Evolutionary conservation across 2,329 filamentous ascomycete species (phyloP), one percentile per base, ranked within the genome.

Genomic region (Cryphonectria radicalis): DNA sequence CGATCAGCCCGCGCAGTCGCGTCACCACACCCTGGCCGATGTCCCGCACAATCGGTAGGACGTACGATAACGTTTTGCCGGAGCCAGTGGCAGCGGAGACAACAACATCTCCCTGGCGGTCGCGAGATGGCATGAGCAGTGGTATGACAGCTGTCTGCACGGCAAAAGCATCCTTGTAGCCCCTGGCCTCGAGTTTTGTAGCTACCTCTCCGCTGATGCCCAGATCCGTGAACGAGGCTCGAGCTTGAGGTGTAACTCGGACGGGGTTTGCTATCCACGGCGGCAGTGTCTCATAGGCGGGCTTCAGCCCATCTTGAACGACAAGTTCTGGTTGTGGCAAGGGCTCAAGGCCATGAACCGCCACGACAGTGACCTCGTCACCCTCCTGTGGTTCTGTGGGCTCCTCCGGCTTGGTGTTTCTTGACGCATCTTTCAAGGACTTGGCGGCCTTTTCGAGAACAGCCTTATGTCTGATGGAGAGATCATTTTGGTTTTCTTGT

Each of bases 61-160:
- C 89, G 77, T 99, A 99, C 0, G 95, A 92, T 22, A 99, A 81
- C 0, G 96, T 99, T 79, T 99, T 99, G 70, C 96, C 96, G 0
- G 96, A 98, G 11, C 96, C 96, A 0, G 96, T 99, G 1, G 95
- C 93, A 0, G 97, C 96, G 10, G 94, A 96, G 3, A 99, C 91
- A 62, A 97, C 91, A 5, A 99, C 81, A 79, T 99, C 96, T 6
- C 93, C 92, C 1, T 88, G 82, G 50, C 90, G 86, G 50, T 87
- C 84, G 59, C 87, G 86, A 0, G 87, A 88, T 32, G 89, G 90
- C 4, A 97, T 84, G 6, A 99, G 86, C 57, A 97, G 85, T 0
- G 95, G 95, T 37, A 99, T 86, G 0, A 96, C 87, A 0, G 91
- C 90, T 6, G 93, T 90, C 80, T 97, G 94, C 0, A 97, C 90